Conservation (phyloP, 805 yeast genomes). For the Suhomyces emberorum region DNA sequence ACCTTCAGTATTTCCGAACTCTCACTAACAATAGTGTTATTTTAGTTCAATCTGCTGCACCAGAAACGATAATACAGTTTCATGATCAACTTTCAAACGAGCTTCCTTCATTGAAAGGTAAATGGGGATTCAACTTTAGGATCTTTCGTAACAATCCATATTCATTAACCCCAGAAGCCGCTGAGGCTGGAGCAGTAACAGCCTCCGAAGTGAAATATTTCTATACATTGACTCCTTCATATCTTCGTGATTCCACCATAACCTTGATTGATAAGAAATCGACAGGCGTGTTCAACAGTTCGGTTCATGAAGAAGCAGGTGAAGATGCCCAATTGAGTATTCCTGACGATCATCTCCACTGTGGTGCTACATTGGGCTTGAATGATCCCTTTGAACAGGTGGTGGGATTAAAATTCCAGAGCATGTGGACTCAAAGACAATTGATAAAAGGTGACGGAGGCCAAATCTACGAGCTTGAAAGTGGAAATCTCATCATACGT, state of each 20-base stretch:
- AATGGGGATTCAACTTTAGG: conserved; percentile 68
- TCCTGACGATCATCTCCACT: conserved; percentile 39
- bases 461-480: conserved; percentile 53
- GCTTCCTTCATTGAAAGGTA: conserved; percentile 55
- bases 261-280: conserved; percentile 45
- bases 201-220: conserved; percentile 42
- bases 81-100: conserved; percentile 71
- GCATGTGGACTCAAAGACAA: conserved; percentile 70
- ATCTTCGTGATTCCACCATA: conserved; percentile 44
- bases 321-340: conserved; percentile 20
- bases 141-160: conserved; percentile 63
- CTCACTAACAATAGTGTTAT: conserved; percentile 31
- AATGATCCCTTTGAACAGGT: conserved; percentile 58
- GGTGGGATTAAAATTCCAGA: conserved; percentile 55
- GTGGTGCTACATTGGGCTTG: conserved; percentile 53
- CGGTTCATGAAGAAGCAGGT: conserved; percentile 29
- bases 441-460: conserved; percentile 75
- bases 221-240: conserved; percentile 51
- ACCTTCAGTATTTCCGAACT: neutral
- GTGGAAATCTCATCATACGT: conserved; percentile 52
- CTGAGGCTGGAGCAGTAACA: conserved; percentile 24
- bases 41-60: conserved; percentile 40
- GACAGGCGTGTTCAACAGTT: conserved; percentile 33
- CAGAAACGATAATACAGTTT: conserved; percentile 61
- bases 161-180: conserved; percentile 41